phyloP scores from a whole-genome alignment of 2,329 filamentous ascomycete species.

The Ophiostoma ulmi region DNA sequence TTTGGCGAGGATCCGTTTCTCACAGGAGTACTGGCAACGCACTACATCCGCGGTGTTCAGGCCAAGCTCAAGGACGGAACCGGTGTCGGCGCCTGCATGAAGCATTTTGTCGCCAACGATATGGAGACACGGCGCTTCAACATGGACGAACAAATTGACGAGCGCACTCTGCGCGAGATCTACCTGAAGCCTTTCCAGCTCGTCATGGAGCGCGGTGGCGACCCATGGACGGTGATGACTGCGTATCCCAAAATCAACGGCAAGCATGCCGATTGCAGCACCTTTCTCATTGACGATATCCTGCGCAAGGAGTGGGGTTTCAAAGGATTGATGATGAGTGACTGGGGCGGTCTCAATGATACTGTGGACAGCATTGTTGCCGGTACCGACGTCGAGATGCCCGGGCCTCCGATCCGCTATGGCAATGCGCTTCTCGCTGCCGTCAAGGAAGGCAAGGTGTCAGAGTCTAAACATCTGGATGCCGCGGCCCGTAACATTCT shows the following conservation, averaged over 20 bases:
- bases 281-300: slow-evolving; percentile 49
- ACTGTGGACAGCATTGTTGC: slow-evolving; percentile 29
- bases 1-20: slow-evolving; percentile 50
- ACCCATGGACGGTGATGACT: slow-evolving; percentile 64
- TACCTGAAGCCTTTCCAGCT: slow-evolving; percentile 69
- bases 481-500: slow-evolving; percentile 18
- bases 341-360: slow-evolving; percentile 35
- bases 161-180: slow-evolving; percentile 61
- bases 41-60: slow-evolving; percentile 22
- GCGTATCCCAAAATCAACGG: slow-evolving; percentile 65
- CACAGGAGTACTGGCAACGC: slow-evolving; percentile 27
- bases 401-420: slow-evolving; percentile 31
- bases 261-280: slow-evolving; percentile 54
- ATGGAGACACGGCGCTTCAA: slow-evolving; percentile 64
- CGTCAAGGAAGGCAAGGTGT: slow-evolving; percentile 18
- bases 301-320: slow-evolving; percentile 57
- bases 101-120: slow-evolving; percentile 64
- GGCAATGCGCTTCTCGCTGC: slow-evolving; percentile 24
- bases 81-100: slow-evolving; percentile 20
- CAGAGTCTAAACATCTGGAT: slow-evolving; percentile 18
- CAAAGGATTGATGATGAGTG: slow-evolving; percentile 55
- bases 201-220: slow-evolving; percentile 56
- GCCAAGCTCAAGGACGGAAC: not conserved
- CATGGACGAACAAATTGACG: slow-evolving; percentile 59
- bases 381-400: slow-evolving; percentile 36